phyloP scores from a whole-genome alignment of 345 rosid species.

The Populus davidiana region DNA sequence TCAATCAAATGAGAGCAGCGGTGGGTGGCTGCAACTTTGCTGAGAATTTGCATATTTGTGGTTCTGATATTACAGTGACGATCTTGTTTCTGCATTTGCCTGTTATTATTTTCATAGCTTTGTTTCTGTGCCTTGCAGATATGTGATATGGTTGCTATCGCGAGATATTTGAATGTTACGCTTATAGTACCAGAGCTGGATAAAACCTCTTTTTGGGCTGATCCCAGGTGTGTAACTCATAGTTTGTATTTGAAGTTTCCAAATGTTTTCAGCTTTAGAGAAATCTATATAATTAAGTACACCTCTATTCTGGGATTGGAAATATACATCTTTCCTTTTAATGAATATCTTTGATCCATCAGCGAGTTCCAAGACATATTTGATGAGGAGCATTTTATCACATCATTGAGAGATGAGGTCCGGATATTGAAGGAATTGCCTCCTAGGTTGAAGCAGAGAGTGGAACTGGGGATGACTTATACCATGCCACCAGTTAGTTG shows the following conservation, averaged over 20 bases:
- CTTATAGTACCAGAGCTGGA: slow-evolving; percentile 84
- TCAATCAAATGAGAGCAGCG: slow-evolving; percentile 91
- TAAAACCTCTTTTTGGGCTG: slow-evolving; percentile 57
- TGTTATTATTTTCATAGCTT: neutral
- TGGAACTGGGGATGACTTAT: slow-evolving; percentile 54
- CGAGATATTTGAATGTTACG: slow-evolving; percentile 76
- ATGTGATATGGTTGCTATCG: slow-evolving; percentile 89
- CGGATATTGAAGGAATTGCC: slow-evolving; percentile 79
- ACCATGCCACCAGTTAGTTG: slow-evolving; percentile 85
- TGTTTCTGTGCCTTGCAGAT: slow-evolving; percentile 40
- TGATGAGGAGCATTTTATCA: slow-evolving; percentile 76
- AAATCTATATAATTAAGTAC: neutral
- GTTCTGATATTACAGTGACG: neutral
- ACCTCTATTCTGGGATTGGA: neutral
- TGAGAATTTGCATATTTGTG: neutral
- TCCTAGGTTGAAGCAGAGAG: slow-evolving; percentile 66
- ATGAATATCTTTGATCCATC: slow-evolving; percentile 21
- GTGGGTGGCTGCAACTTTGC: slow-evolving; percentile 36
- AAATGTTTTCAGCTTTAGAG: neutral
- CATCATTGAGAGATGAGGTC: slow-evolving; percentile 79
- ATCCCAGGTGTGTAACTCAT: slow-evolving; percentile 57
- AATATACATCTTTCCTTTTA: neutral
- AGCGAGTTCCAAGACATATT: slow-evolving; percentile 87
- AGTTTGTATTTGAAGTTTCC: neutral
- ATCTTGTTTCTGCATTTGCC: neutral